Conservation (phyloP, 2,329 filamentous ascomycete genomes). For the Talaromyces sp. region DNA sequence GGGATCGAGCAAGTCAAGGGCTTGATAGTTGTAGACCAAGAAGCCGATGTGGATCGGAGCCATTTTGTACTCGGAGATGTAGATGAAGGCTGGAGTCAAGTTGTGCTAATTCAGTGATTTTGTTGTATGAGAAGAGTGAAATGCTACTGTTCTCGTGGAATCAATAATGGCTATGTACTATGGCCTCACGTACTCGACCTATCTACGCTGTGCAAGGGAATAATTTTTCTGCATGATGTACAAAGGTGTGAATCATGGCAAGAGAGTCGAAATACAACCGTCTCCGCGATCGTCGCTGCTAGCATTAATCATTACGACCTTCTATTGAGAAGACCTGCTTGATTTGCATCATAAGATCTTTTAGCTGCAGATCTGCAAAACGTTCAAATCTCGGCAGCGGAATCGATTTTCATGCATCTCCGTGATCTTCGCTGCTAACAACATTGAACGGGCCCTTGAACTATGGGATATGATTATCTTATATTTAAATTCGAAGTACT, state of each 20-base stretch:
- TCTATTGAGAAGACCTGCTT: not conserved
- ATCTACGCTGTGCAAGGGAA: not conserved
- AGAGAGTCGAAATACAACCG: not conserved
- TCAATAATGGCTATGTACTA: not conserved
- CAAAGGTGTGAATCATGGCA: not conserved
- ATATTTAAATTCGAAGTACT: not conserved
- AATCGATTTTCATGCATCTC: not conserved
- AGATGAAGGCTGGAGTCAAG: not conserved
- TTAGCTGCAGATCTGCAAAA: not conserved
- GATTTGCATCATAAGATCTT: not conserved
- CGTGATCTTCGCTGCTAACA: not conserved
- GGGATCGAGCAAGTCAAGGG: conserved; percentile 33
- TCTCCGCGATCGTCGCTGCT: not conserved
- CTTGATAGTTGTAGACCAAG: conserved; percentile 32
- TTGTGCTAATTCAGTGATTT: not conserved
- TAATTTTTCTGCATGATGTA: not conserved
- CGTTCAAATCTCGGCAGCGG: not conserved
- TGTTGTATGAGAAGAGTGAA: not conserved
- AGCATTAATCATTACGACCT: not conserved
- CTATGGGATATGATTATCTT: not conserved
- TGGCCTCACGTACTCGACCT: not conserved
- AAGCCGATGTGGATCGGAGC: conserved; percentile 26
- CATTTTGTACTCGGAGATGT: conserved; percentile 10
- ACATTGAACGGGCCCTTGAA: no score
- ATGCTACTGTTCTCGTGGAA: not conserved